These are phyloP conservation scores for Nicotiana paniculata DNA, from an alignment of 257 asterid genomes.

Conservation along the genomic window DNA sequence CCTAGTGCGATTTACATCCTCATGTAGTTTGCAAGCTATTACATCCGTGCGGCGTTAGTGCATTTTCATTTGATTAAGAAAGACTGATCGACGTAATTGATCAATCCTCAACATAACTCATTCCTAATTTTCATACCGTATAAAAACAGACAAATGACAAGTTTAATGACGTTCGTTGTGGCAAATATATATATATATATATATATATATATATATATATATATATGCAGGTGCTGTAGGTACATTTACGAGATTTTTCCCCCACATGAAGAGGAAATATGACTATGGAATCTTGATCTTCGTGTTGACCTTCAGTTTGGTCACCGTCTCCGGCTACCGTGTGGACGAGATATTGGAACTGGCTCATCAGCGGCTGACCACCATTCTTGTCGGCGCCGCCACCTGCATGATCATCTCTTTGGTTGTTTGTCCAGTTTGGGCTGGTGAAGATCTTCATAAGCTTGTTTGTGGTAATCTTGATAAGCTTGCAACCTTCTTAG, in stretches of 20 bases:
- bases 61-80: too few species aligned
- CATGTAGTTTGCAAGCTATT: too few species aligned
- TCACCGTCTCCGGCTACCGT: slow-evolving; percentile 72
- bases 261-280: slow-evolving; percentile 50
- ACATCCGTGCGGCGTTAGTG: too few species aligned
- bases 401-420: slow-evolving; percentile 56
- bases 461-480: slow-evolving; percentile 35
- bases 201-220: too few species aligned
- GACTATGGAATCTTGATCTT: slow-evolving; percentile 73
- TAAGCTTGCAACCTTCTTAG: slow-evolving; percentile 45
- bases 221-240: slow-evolving; percentile 39
- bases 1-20: too few species aligned
- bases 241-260: slow-evolving; percentile 61
- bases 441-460: slow-evolving; percentile 71
- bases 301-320: slow-evolving; percentile 65
- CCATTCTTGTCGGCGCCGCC: slow-evolving; percentile 54
- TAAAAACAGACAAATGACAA: too few species aligned
- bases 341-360: slow-evolving; percentile 38
- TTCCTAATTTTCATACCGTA: too few species aligned
- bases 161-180: neutral
- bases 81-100: too few species aligned
- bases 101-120: too few species aligned
- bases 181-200: neutral
- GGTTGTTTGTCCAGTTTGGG: slow-evolving; percentile 71
- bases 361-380: slow-evolving; percentile 59